Evolutionary conservation across 2,329 filamentous ascomycete species (phyloP), one percentile per base, ranked within the genome.

Genomic region (Dothiorella sarmentorum): DNA sequence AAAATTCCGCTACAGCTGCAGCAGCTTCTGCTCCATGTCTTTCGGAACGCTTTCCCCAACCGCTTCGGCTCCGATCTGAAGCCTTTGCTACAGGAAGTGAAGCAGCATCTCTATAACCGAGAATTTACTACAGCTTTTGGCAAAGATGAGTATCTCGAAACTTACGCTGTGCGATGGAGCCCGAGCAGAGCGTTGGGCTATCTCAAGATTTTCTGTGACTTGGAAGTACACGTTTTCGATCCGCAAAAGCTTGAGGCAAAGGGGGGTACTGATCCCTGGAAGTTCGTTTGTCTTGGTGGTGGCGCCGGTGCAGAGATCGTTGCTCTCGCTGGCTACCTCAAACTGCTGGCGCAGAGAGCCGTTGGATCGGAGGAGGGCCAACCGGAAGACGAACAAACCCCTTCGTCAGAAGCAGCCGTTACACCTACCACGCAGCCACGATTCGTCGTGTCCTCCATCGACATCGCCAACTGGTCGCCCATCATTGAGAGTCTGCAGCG

Each of bases 151-250:
- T 83, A 87, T 65, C 80, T 97, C 17, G 84, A 88, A 61, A 89
- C 88, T 9, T 99, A 99, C 76, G 90, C 91, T 7, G 84, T 90
- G 56, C 79, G 94, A 66, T 99, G 93, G 92, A 96, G 91, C 73
- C 90, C 93, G 1, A 88, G 89, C 55, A 81, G 94, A 56, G 89
- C 91, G 0, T 76, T 97, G 55, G 90, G 87, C 62, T 97, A 97
- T 74, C 78, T 85, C n/a, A 77, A 81, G n/a, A 69, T 86, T 15
- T 78, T 87, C 22, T 68, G 66, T 61, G 62, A 74, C 67, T 57
- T 76, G 63, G 64, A 65, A 40, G 64, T 69, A 7, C 61, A 67
- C 45, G 37, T 49, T 61, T 5, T 57, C 56, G 11, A 33, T 26
- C 15, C 37, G 0, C 29, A 61, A 42, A 43, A 44, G 20, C 13